These are phyloP conservation scores for Cymodocea nodosa DNA, from an alignment of 116 monocot genomes.

Conservation along the genomic window DNA sequence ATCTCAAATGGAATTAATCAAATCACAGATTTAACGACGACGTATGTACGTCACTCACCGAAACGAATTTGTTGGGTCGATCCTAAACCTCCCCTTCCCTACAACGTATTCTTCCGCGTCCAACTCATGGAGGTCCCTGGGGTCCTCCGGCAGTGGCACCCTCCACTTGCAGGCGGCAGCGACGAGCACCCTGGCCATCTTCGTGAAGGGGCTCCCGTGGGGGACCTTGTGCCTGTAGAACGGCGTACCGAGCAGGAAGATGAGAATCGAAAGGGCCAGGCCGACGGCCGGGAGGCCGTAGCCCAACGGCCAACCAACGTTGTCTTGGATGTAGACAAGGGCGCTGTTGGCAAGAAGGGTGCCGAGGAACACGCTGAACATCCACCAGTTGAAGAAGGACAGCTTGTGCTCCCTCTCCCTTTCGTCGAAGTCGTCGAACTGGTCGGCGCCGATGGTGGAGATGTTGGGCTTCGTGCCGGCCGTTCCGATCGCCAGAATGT, in stretches of 20 bases:
- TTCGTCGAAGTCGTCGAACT: conserved; percentile 60
- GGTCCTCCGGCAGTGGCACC: conserved; percentile 15
- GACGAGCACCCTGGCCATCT: conserved; percentile 40
- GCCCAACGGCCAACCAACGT: conserved; percentile 53
- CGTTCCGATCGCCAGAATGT: conserved; percentile 13
- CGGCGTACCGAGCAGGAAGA: conserved; percentile 43
- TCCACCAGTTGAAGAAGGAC: conserved; percentile 93
- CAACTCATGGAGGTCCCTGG: conserved; percentile 35
- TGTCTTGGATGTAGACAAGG: conserved; percentile 44
- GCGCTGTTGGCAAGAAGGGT: conserved; percentile 54
- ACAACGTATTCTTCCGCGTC: conserved; percentile 12
- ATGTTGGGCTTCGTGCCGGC: conserved; percentile 45
- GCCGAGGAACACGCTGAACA: conserved; percentile 61
- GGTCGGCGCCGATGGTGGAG: conserved; percentile 62
- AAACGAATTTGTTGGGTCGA: conserved; percentile 12
- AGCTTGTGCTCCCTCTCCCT: conserved; percentile 43
- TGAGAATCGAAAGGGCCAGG: conserved; percentile 21
- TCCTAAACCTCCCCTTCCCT: conserved; percentile 20
- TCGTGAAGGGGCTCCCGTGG: conserved; percentile 42
- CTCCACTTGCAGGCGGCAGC: conserved; percentile 30
- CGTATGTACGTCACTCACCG: neutral
- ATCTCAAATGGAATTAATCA: too few species aligned
- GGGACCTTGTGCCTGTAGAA: conserved; percentile 50
- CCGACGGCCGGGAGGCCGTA: conserved; percentile 42
- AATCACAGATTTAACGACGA: too few species aligned